Percentiles rank a stretch among this genome's conserved stretches.
Conservation (phyloP, 1,284 basidiomycete species). For the Ustilago shanxiensis region DNA sequence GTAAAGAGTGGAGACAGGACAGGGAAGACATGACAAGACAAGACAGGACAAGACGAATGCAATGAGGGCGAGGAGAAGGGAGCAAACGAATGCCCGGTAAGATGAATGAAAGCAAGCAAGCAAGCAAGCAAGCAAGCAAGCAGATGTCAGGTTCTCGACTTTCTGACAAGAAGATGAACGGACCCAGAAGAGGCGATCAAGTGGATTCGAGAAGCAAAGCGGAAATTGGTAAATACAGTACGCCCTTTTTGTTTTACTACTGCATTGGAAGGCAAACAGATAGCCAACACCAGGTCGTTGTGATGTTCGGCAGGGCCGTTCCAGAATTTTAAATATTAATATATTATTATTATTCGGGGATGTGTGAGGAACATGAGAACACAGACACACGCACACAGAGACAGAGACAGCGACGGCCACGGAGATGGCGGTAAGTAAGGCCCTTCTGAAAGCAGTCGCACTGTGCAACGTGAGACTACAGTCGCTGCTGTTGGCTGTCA, state of each 20-base stretch:
- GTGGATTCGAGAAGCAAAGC: slow-evolving; percentile 5
- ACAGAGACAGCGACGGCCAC: background rate
- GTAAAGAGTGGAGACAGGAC: background rate
- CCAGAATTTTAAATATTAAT: background rate
- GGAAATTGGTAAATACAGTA: slow-evolving; percentile 17
- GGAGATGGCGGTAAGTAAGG: background rate
- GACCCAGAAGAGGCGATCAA: slow-evolving; percentile 26
- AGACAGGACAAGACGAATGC: background rate
- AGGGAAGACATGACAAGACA: no score
- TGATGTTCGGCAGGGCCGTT: background rate
- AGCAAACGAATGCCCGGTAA: background rate
- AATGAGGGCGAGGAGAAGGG: background rate
- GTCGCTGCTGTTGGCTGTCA: slow-evolving; percentile 3
- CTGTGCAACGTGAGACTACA: background rate
- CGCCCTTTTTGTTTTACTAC: no score
- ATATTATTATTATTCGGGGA: background rate
- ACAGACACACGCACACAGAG: background rate
- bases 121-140: no score
- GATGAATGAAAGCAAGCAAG: slow-evolving; percentile 4
- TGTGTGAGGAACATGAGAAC: no score
- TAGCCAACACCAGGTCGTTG: background rate
- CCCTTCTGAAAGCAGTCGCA: background rate
- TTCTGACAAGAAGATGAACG: background rate
- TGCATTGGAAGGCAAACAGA: background rate
- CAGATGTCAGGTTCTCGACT: slow-evolving; percentile 1